A percentile compares a stretch with the other conserved stretches of the same genome.
phyloP scores from a whole-genome alignment of 2,329 filamentous ascomycete genomes.

The Alternaria panax region DNA sequence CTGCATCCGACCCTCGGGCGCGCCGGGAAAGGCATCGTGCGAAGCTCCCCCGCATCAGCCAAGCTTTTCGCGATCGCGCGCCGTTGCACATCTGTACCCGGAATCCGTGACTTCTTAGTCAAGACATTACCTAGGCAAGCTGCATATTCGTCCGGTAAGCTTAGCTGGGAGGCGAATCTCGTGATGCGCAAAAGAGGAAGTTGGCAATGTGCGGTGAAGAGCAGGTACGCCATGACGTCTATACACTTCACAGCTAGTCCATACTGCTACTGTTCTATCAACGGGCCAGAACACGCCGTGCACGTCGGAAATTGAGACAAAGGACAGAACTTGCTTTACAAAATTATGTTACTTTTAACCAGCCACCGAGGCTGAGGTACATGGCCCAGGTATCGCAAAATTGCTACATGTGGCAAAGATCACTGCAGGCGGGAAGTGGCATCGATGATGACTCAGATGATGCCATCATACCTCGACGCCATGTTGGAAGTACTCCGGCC shows the following conservation, averaged over 20 bases:
- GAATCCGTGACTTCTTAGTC: neutral
- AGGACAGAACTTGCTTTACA: neutral
- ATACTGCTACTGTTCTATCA: neutral
- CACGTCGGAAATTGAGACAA: neutral
- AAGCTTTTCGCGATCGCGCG: constrained; percentile 12
- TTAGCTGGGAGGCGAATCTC: constrained; percentile 1
- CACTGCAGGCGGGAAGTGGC: neutral
- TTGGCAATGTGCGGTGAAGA: constrained; percentile 8
- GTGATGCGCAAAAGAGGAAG: constrained; percentile 7
- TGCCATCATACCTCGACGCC: constrained; percentile 8
- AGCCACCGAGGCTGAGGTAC: neutral
- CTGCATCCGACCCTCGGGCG: neutral
- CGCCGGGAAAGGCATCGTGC: constrained; percentile 8
- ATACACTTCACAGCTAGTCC: neutral
- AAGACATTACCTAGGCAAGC: constrained; percentile 4
- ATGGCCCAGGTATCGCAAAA: neutral
- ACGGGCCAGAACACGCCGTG: neutral
- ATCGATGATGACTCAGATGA: neutral
- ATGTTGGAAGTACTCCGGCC: neutral
- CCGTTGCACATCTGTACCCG: constrained; percentile 14
- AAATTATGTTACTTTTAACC: constrained; percentile 1
- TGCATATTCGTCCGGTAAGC: constrained; percentile 10
- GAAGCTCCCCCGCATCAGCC: constrained; percentile 8
- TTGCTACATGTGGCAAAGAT: neutral
- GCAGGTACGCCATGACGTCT: neutral